Evolutionary conservation across 177 flowering plant genomes (phyloP), one percentile per base, ranked within the genome.

Genomic region (Vitis hybrid): DNA sequence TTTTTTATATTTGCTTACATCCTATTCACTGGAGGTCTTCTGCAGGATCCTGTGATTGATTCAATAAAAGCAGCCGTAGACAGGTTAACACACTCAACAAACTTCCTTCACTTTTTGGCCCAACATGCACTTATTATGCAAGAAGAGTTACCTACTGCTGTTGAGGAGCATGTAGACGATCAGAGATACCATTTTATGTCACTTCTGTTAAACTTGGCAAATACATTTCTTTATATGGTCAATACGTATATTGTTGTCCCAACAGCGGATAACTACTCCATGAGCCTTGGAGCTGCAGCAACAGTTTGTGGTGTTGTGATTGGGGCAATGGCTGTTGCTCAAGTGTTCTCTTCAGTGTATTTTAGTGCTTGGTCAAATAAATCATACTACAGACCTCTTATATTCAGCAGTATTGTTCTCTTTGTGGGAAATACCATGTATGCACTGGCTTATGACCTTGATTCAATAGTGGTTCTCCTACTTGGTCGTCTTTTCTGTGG

Each of bases 321-420:
- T 77, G 93, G 96, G 21, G 82, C 93, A 50, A 91, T 91, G 96
- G 96, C 96, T 71, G 90, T 91, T 51, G 96, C 96, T 9, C 93
- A 87, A 71, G 75, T 89, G 68, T 88, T 89, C 67, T 85, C 93
- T 58, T 88, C 91, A 2, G 90, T 89, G 51, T 89, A 89, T 72
- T 24, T 89, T 63, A 89, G 91, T 75, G 90, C 93, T 46, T 89
- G 91, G 93, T 86, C 91, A 17, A 87, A 87, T 65, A 86, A 67
- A 74, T 89, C 91, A 19, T 89, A 87, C 81, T 88, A 83, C 82
- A 82, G 62, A 78, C 93, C 93, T 62, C 86, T 89, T 59, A 71
- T 89, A 21, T 89, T 89, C 52, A 89, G 93, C 82, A 89, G 93
- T 64, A 80, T 87, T 63, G 86, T 83, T 72, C 91, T 89, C 49